A percentile compares a stretch with the other conserved stretches of the same genome.
These are phyloP conservation scores for Kwoniella sp. DNA, from an alignment of 768 basidiomycete species.

Conservation along the genomic window DNA sequence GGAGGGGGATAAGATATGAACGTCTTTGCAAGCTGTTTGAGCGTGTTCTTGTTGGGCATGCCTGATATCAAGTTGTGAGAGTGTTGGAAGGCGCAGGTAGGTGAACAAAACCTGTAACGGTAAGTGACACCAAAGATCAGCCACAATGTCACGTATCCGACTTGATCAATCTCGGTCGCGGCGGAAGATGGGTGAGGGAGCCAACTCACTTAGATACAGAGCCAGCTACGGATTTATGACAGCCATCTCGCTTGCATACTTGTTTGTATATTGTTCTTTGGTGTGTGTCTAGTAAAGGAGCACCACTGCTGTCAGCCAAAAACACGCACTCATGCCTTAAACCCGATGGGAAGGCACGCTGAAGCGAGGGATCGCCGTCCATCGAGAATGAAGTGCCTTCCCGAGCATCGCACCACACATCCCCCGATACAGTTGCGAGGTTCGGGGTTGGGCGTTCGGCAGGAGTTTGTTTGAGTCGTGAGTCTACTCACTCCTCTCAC, in stretches of 20 bases:
- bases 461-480: too few species aligned
- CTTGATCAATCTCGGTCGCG: too few species aligned
- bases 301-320: too few species aligned
- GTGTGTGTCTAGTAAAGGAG: constrained; percentile 33
- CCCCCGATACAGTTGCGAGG: too few species aligned
- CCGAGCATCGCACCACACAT: too few species aligned
- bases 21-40: constrained; percentile 30
- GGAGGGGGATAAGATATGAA: constrained; percentile 38
- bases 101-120: constrained; percentile 38
- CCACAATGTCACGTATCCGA: too few species aligned
- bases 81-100: constrained; percentile 37
- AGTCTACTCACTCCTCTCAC: constrained; percentile 48
- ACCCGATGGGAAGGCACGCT: too few species aligned
- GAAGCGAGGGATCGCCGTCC: too few species aligned
- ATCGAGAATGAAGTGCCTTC: too few species aligned
- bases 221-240: constrained; percentile 28
- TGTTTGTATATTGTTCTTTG: constrained; percentile 34
- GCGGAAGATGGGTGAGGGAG: not conserved
- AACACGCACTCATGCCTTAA: too few species aligned
- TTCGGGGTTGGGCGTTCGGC: too few species aligned
- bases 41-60: constrained; percentile 35
- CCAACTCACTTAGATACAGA: constrained; percentile 37
- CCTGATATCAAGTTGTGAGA: constrained; percentile 25
- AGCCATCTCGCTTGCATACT: constrained; percentile 34
- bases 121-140: too few species aligned